Evolutionary conservation across 1,139 yeast genomes (phyloP).

Genomic region (Pichia kudriavzevii): DNA sequence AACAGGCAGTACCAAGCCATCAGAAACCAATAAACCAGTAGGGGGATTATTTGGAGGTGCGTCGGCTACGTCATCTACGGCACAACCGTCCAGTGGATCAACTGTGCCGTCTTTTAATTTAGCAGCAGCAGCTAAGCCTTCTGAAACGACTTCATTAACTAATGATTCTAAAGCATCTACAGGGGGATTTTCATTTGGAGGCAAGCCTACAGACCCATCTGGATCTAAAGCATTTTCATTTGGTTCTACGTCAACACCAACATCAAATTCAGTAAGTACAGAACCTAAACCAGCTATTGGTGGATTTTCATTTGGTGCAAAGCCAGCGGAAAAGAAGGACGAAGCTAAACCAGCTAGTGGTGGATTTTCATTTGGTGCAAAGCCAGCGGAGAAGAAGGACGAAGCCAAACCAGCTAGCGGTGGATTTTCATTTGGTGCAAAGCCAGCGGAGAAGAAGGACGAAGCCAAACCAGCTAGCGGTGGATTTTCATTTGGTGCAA

Average conservation of each 20-base stretch:
- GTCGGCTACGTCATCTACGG: background rate
- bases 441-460: constrained; percentile 4
- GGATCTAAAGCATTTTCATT: constrained; percentile 18
- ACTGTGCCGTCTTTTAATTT: background rate
- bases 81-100: background rate
- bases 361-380: constrained; percentile 19
- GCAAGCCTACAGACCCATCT: constrained; percentile 10
- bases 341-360: constrained; percentile 8
- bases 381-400: constrained; percentile 18
- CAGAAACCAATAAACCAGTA: background rate
- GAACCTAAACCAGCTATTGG: constrained; percentile 17
- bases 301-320: constrained; percentile 26
- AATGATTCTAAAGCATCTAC: constrained; percentile 9
- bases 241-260: constrained; percentile 9
- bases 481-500: constrained; percentile 28
- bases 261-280: constrained; percentile 5
- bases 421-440: constrained; percentile 24
- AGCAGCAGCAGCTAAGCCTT: constrained; percentile 2
- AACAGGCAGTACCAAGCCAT: too few relatives aligned
- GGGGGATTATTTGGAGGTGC: background rate
- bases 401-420: constrained; percentile 8
- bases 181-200: constrained; percentile 21
- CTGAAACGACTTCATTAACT: constrained; percentile 15
- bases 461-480: constrained; percentile 11
- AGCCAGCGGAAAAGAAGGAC: constrained; percentile 18